Evolutionary conservation across 140 eudicot species (phyloP), one percentile per base, ranked within the genome.

Genomic region (Anethum foeniculum): DNA sequence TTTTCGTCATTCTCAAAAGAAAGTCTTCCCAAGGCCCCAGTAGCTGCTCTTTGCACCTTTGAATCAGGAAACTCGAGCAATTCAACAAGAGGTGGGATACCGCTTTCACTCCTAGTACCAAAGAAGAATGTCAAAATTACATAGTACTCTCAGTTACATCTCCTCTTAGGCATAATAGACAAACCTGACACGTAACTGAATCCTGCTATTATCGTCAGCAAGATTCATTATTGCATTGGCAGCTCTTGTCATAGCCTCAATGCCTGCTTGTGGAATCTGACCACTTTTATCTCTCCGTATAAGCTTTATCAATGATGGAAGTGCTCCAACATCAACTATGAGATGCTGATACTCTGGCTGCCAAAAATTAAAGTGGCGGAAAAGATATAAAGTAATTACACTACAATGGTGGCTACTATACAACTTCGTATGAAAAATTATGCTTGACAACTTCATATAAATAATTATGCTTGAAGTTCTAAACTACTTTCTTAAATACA

Each of bases 211-310:
- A 80, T 92, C 92, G 77, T 90, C 94, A 77, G 97, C 97, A 85
- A 94, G 98, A 77, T 94, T 94, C 44, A 90, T 94, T 77, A 94
- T 89, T 48, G 98, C 97, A 83, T 92, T 96, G 30, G 98, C 96
- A 36, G 93, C 98, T 88, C 89, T 88, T 84, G 91, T 85, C 77
- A 89, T 83, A 71, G 86, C 94, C 51, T 97, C 93, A 73, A 74
- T 84, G 39, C 84, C 83, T 77, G 92, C 90, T 49, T 91, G 80
- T 56, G 90, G 77, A 72, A 44, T 87, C 51, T 83, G 84, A 64
- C 84, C 84, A 58, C 60, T 46, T 41, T 23, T 75, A 51, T 82
- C 84, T 79, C 91, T 92, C 82, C 85, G 88, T 58, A 94, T 86
- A 73, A 94, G 80, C 83, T 84, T 84, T 72, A 94, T 92, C 41